Base-by-base conservation (phyloP, 805 yeast species). In the Candida ficus region DNA sequence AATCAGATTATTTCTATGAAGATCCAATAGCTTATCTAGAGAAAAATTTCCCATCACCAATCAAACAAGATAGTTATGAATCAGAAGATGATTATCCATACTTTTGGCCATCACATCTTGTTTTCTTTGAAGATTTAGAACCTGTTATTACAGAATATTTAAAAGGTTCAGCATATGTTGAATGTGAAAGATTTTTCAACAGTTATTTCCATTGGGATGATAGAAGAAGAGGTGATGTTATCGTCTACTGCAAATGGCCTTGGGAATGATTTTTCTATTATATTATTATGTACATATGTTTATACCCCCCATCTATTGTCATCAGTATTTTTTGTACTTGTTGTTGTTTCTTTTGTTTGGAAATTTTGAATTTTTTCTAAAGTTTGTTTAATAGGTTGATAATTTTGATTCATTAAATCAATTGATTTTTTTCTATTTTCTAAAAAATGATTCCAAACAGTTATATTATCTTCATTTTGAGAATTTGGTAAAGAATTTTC, bases 131-230 rank as follows among this genome's bases (percentile, higher is more conserved):
- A 48, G 79, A 76, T 12, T 56, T 86, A 53, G 76, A 76, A 35
- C 64, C 63, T 0, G 50, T 68, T 27, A 60, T 78, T 56, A 56
- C 59, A n/a, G 56, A 57, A 0, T 63, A 66, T 32, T 53, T 82
- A 40, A 43, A 54, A 12, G 64, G 60, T 5, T 58, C 72, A 0
- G 57, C 63, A 0, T 83, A 83, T 49, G 37, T 45, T 10, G 73
- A 67, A 42, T 61, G 78, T 27, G 54, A 60, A 4, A 64, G 90
- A 27, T 71, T 85, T 47, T 91, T 87, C 69, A 91, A 91, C 50
- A 74, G 87, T 31, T 73, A 77, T 37, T 76, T 78, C 57, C 97
- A 90, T 60, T 95, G 96, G 85, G 98, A 91, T 56, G 52, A 64
- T 33, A 70, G 97, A 47, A 69, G 97, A 41, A 52, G 58, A 3